A percentile compares a stretch with the other conserved stretches of the same genome.
Conservation (phyloP, 371 early-diverging fungal species). For the Mortierella sp. region DNA sequence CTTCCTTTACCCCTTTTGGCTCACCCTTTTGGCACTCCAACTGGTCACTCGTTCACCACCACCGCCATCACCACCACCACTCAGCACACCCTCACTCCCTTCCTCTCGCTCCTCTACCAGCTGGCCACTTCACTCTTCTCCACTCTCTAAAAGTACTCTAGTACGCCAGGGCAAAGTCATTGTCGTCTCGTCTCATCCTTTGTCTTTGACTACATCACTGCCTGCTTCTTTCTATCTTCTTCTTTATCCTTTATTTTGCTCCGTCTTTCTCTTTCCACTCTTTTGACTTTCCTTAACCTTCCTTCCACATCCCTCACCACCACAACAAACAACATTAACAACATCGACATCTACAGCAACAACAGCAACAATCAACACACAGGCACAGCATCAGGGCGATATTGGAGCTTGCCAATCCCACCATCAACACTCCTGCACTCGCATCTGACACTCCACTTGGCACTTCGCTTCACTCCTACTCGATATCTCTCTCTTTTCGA, state of each 20-base stretch:
- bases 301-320: not conserved
- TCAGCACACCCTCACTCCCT: not conserved
- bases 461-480: not conserved
- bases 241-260: not conserved
- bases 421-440: not conserved
- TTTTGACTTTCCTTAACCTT: not conserved
- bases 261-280: not conserved
- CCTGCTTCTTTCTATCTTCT: not conserved
- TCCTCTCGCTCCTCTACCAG: not conserved
- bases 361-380: not conserved
- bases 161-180: conserved; percentile 4
- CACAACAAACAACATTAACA: not conserved
- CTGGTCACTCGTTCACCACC: not conserved
- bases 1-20: not conserved
- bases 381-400: not conserved
- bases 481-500: not conserved
- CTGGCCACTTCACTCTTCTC: not conserved
- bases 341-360: not conserved
- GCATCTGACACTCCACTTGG: conserved; percentile 5
- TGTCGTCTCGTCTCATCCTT: not conserved
- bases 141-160: not conserved
- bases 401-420: not conserved
- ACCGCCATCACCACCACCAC: not conserved
- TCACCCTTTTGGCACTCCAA: not conserved
- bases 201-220: not conserved